Evolutionary conservation across 176 grass and related monocot species (phyloP).

Genomic region (Melocanna baccifera): DNA sequence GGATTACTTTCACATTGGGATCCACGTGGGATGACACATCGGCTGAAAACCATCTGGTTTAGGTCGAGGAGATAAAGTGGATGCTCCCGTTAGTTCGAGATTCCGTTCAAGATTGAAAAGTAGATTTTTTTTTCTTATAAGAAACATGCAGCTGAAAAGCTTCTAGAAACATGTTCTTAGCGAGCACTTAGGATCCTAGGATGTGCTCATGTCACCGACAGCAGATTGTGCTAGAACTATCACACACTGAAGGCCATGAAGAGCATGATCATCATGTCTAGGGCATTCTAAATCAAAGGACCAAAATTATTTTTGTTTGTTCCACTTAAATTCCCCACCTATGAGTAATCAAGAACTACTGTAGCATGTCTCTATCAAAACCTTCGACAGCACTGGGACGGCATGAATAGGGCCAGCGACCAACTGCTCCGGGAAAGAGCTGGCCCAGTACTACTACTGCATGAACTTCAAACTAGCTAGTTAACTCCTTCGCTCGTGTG

Average conservation of each 20-base stretch:
- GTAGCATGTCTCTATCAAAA: conserved; percentile 21
- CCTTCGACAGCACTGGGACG: conserved; percentile 3
- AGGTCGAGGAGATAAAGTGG: too few species aligned
- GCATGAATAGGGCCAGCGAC: conserved; percentile 16
- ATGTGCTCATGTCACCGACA: not conserved
- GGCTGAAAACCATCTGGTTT: too few species aligned
- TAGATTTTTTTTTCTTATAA: too few species aligned
- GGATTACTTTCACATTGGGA: too few species aligned
- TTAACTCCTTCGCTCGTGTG: not conserved
- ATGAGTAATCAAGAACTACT: not conserved
- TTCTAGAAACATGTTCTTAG: not conserved
- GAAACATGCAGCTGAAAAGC: not conserved
- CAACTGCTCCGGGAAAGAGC: not conserved
- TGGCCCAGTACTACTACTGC: not conserved
- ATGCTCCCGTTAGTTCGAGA: too few species aligned
- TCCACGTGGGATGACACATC: too few species aligned
- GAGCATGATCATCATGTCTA: not conserved
- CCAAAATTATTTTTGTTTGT: conserved; percentile 1
- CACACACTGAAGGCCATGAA: not conserved
- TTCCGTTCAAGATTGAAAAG: too few species aligned
- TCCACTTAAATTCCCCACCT: conserved; percentile 18
- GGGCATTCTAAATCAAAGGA: conserved; percentile 2
- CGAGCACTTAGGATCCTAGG: not conserved
- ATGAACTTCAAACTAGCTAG: conserved; percentile 11
- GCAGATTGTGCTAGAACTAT: not conserved